These are phyloP conservation scores for Sugiyamaella novakii DNA, from an alignment of 1,139 yeast species.

Conservation along the genomic window DNA sequence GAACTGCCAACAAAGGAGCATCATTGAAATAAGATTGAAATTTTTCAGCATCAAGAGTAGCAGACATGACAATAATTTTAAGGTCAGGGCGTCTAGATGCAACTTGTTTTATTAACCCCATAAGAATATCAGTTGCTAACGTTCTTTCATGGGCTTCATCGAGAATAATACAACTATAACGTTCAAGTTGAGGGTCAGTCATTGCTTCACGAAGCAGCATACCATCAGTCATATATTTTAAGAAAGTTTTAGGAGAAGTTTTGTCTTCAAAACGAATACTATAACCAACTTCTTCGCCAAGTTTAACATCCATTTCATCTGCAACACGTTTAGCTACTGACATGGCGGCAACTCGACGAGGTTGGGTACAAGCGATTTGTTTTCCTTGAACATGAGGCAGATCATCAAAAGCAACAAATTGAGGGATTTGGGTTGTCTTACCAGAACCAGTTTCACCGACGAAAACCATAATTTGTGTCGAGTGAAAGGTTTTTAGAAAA, in stretches of 20 bases:
- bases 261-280: slow-evolving; percentile 91
- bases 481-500: slow-evolving; percentile 78
- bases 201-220: slow-evolving; percentile 96
- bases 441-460: slow-evolving; percentile 99
- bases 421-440: slow-evolving; percentile 96
- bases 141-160: slow-evolving; percentile 99
- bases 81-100: slow-evolving; percentile 79
- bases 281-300: slow-evolving; percentile 94
- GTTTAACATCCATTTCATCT: slow-evolving; percentile 88
- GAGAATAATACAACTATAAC: slow-evolving; percentile 86
- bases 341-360: slow-evolving; percentile 97
- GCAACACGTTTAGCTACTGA: slow-evolving; percentile 96
- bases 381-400: slow-evolving; percentile 78
- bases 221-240: slow-evolving; percentile 99
- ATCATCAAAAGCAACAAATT: slow-evolving; percentile 90
- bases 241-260: slow-evolving; percentile 68
- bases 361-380: slow-evolving; percentile 95
- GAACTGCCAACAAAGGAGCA: slow-evolving; percentile 94
- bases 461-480: slow-evolving; percentile 92
- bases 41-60: slow-evolving; percentile 95
- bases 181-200: slow-evolving; percentile 83
- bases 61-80: slow-evolving; percentile 94
- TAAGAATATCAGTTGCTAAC: slow-evolving; percentile 90
- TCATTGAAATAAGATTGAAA: slow-evolving; percentile 85
- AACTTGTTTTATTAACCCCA: slow-evolving; percentile 91